Evolutionary conservation across 2,329 filamentous ascomycete genomes (phyloP).

Genomic region (Neonectria coccinea): DNA sequence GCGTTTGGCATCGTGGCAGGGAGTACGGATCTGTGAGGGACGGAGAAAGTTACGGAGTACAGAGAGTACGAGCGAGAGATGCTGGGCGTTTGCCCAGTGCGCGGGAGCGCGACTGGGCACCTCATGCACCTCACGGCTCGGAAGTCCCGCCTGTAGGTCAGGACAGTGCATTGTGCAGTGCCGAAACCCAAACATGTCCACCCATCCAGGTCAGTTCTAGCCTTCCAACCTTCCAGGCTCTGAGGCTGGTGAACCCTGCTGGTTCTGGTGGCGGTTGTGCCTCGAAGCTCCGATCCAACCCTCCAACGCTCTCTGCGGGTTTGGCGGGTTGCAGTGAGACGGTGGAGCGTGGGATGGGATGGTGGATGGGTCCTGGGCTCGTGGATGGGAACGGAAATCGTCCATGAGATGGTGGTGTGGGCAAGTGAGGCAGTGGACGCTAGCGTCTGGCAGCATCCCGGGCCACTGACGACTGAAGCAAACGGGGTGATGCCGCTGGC

Average conservation of each 20-base stretch:
- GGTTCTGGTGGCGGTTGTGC: conserved; percentile 22
- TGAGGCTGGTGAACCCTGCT: conserved; percentile 35
- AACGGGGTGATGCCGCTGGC: conserved; percentile 17
- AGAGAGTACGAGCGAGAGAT: not conserved
- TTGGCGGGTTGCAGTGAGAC: conserved; percentile 29
- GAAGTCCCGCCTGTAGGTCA: conserved; percentile 11
- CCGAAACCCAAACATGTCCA: conserved; percentile 22
- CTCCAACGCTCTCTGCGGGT: conserved; percentile 17
- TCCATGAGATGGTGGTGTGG: conserved; percentile 3
- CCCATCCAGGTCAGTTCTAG: conserved; percentile 30
- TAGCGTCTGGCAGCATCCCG: conserved; percentile 38
- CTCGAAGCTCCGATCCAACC: conserved; percentile 23
- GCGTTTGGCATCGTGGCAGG: conserved; percentile 19
- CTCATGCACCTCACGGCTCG: not conserved
- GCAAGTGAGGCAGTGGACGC: conserved; percentile 42
- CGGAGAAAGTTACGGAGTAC: not conserved
- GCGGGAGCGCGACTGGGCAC: not conserved
- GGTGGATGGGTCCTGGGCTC: too few relatives aligned
- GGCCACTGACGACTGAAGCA: conserved; percentile 26
- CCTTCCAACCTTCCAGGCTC: conserved; percentile 5
- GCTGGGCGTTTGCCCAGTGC: not conserved
- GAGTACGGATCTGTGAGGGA: not conserved
- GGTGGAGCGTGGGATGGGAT: conserved; percentile 28
- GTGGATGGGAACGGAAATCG: not conserved
- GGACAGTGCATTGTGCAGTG: conserved; percentile 24